Conservation (phyloP, 495 filamentous ascomycete species). For the Penicillium taxi region DNA sequence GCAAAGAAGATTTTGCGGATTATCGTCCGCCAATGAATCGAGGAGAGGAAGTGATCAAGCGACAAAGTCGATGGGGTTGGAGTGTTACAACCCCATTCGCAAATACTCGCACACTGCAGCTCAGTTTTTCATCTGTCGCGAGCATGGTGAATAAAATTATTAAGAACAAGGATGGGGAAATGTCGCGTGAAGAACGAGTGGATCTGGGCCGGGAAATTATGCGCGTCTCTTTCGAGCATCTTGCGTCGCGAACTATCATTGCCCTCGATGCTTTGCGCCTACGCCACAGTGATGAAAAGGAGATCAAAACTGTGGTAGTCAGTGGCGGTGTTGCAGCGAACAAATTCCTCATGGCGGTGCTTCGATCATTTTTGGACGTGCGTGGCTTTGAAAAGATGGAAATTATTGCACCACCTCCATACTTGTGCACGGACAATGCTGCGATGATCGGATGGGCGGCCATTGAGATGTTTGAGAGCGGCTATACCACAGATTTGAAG, state of each 20-base stretch:
- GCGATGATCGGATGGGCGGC: constrained; percentile 98
- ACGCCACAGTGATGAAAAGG: constrained; percentile 13
- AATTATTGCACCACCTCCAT: constrained; percentile 63
- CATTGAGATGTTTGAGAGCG: constrained; percentile 81
- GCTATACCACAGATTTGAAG: constrained; percentile 55
- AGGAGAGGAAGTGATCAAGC: constrained; percentile 42
- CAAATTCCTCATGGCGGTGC: constrained; percentile 59
- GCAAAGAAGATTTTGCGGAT: constrained; percentile 39
- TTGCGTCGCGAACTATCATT: constrained; percentile 62
- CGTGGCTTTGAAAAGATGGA: constrained; percentile 55
- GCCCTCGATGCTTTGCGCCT: constrained; percentile 44
- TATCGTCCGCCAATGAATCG: constrained; percentile 49
- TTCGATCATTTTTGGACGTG: constrained; percentile 53
- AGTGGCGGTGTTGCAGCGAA: constrained; percentile 89
- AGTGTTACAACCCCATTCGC: constrained; percentile 46
- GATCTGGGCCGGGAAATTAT: constrained; percentile 62
- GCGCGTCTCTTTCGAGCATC: constrained; percentile 81
- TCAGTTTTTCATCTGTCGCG: constrained; percentile 59
- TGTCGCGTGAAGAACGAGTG: constrained; percentile 43
- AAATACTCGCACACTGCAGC: constrained; percentile 43
- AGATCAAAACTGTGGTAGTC: constrained; percentile 61
- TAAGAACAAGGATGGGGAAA: constrained; percentile 12
- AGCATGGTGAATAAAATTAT: constrained; percentile 46
- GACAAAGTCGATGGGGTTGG: constrained; percentile 48
- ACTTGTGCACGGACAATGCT: constrained; percentile 86